These are phyloP conservation scores for Phaeosphaeriaceae sp. DNA, from an alignment of 2,329 filamentous ascomycete genomes.

Conservation along the genomic window DNA sequence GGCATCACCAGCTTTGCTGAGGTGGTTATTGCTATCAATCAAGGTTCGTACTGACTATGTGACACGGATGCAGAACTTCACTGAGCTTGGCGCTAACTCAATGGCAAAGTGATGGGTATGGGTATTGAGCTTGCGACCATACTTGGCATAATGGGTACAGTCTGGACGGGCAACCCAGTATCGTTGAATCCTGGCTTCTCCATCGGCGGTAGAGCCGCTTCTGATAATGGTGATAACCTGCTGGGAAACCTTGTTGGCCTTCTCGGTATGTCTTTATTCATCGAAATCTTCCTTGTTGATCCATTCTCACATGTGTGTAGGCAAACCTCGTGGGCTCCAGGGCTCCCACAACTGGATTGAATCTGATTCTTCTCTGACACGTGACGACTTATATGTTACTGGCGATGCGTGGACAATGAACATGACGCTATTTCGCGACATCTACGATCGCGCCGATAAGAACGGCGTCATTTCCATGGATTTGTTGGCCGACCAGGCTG, in stretches of 20 bases:
- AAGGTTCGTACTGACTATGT: slow-evolving; percentile 43
- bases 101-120: slow-evolving; percentile 52
- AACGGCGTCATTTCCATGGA: slow-evolving; percentile 24
- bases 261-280: slow-evolving; percentile 46
- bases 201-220: slow-evolving; percentile 49
- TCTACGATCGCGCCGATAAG: slow-evolving; percentile 45
- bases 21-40: slow-evolving; percentile 50
- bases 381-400: slow-evolving; percentile 52
- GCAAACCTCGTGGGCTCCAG: slow-evolving; percentile 50
- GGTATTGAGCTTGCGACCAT: slow-evolving; percentile 50
- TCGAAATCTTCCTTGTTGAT: slow-evolving; percentile 38
- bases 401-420: slow-evolving; percentile 51
- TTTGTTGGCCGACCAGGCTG: slow-evolving; percentile 31
- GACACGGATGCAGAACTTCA: not conserved
- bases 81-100: not conserved
- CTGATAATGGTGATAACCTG: slow-evolving; percentile 46
- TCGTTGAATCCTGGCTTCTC: slow-evolving; percentile 59
- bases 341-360: slow-evolving; percentile 57
- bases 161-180: slow-evolving; percentile 58
- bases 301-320: slow-evolving; percentile 38
- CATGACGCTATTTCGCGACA: slow-evolving; percentile 52
- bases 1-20: slow-evolving; percentile 51
- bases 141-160: slow-evolving; percentile 54
- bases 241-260: slow-evolving; percentile 53
- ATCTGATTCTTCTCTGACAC: slow-evolving; percentile 48